Evolutionary conservation across 1,139 yeast genomes (phyloP).

Genomic region (Pichia sp.): DNA sequence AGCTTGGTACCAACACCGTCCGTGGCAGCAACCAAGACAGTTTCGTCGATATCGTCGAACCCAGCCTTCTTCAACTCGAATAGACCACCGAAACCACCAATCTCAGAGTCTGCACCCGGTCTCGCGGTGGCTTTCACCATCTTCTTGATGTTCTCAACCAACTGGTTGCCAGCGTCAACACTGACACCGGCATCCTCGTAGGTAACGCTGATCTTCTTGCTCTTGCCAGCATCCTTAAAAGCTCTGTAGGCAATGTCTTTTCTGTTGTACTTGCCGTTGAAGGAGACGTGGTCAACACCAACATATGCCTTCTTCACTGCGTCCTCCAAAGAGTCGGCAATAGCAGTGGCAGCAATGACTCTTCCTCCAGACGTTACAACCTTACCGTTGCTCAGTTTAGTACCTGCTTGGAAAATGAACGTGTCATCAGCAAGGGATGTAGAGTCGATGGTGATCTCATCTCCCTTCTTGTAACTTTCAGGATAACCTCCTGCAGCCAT

Average conservation of each 20-base stretch:
- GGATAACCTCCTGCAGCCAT: conserved; percentile 98
- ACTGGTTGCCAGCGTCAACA: conserved; percentile 87
- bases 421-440: conserved; percentile 49
- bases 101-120: conserved; percentile 95
- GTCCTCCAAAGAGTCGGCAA: conserved; percentile 65
- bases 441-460: conserved; percentile 59
- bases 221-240: conserved; percentile 44
- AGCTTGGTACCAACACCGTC: conserved; percentile 99
- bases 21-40: conserved; percentile 91
- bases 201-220: conserved; percentile 49
- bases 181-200: conserved; percentile 96
- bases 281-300: conserved; percentile 74
- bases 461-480: conserved; percentile 79
- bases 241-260: conserved; percentile 96
- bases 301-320: conserved; percentile 83
- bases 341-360: conserved; percentile 92
- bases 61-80: conserved; percentile 91
- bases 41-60: conserved; percentile 61
- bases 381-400: conserved; percentile 48
- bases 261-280: conserved; percentile 76
- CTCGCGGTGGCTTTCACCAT: conserved; percentile 93
- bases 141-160: conserved; percentile 86
- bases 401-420: conserved; percentile 93
- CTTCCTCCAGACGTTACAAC: conserved; percentile 91
- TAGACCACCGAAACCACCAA: conserved; percentile 98